Conservation (phyloP, 768 basidiomycete species). For the Candolleomyces eurysporus region DNA sequence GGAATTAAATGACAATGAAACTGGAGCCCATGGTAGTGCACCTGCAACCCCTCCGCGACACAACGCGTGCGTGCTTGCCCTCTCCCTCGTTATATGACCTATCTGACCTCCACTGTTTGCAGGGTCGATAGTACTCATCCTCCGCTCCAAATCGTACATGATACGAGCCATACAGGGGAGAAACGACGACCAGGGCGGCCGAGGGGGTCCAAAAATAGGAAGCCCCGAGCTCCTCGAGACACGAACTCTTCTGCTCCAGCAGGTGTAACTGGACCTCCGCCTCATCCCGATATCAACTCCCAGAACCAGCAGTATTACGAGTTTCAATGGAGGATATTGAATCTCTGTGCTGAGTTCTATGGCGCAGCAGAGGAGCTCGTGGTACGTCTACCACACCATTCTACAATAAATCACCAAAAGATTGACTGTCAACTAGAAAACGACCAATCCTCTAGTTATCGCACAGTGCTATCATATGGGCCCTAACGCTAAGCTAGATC, state of each 20-base stretch:
- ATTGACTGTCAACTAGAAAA: constrained; percentile 36
- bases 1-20: constrained; percentile 37
- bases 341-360: constrained; percentile 84
- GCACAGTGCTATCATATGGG: constrained; percentile 82
- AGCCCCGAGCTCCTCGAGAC: constrained; percentile 37
- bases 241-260: constrained; percentile 10
- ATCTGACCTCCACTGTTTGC: constrained; percentile 5
- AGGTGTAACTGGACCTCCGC: constrained; percentile 27
- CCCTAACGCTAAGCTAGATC: constrained; percentile 66
- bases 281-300: constrained; percentile 50
- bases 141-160: constrained; percentile 26
- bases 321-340: constrained; percentile 82
- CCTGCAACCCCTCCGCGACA: constrained; percentile 32
- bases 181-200: constrained; percentile 80
- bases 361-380: constrained; percentile 82
- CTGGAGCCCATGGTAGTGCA: constrained; percentile 38
- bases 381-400: constrained; percentile 43
- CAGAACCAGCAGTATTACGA: constrained; percentile 81
- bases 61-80: constrained; percentile 3
- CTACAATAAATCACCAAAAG: constrained; percentile 9
- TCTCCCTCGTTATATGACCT: neutral
- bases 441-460: constrained; percentile 66
- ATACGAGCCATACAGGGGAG: constrained; percentile 31
- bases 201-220: constrained; percentile 76
- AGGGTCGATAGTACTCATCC: constrained; percentile 16